Conservation (phyloP, 2,329 filamentous ascomycete species). For the Cadophora gregata region DNA sequence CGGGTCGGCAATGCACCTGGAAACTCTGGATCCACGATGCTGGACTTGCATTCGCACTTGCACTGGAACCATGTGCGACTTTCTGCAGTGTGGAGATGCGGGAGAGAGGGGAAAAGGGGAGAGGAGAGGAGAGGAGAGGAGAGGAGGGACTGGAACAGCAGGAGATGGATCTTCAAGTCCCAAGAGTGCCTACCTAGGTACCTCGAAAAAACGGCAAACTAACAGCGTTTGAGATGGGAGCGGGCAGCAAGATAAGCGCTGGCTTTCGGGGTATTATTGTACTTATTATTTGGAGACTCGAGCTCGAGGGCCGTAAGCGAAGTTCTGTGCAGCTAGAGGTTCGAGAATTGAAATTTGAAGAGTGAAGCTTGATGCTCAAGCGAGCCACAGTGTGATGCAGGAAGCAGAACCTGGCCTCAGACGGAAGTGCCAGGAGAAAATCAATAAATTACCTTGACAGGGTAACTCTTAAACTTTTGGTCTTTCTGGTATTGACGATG, state of each 20-base stretch:
- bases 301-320: background rate
- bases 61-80: background rate
- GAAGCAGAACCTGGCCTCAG: background rate
- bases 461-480: background rate
- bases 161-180: background rate
- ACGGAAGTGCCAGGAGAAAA: background rate
- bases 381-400: background rate
- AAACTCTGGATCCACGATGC: background rate
- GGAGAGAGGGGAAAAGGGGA: conserved; percentile 8
- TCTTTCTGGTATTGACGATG: background rate
- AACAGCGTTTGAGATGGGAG: background rate
- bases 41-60: background rate
- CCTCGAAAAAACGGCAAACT: background rate
- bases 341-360: background rate
- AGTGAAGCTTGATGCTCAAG: background rate
- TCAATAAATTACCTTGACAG: background rate
- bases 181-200: background rate
- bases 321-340: background rate
- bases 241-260: background rate
- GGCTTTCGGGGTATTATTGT: background rate
- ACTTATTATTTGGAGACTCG: background rate
- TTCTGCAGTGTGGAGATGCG: conserved; percentile 17
- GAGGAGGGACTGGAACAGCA: background rate
- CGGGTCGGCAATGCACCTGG: background rate
- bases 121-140: conserved; percentile 1